A percentile compares a stretch with the other conserved stretches of the same genome.
phyloP scores from a whole-genome alignment of 129 eudicot genomes.

The Tanacetum coccineum region DNA sequence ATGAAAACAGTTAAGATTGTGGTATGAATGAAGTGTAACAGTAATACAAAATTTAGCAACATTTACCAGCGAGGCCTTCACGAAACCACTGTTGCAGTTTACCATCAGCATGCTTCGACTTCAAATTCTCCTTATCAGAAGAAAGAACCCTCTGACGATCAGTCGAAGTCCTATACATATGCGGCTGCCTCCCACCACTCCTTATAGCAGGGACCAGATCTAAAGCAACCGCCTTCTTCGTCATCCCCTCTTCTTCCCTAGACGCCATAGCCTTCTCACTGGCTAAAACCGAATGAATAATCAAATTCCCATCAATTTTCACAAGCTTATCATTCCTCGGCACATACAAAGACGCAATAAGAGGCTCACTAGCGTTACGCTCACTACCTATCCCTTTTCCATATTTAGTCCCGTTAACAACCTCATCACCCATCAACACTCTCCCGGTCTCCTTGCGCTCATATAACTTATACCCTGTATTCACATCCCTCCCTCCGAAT shows the following conservation, averaged over 20 bases:
- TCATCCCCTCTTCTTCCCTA: slow-evolving; percentile 31
- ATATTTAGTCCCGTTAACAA: slow-evolving; percentile 33
- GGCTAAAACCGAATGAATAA: slow-evolving; percentile 84
- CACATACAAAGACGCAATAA: slow-evolving; percentile 81
- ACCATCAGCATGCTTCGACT: slow-evolving; percentile 58
- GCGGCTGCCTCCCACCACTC: slow-evolving; percentile 51
- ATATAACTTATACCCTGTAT: no score
- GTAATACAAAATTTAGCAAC: slow-evolving; percentile 13
- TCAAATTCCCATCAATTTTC: slow-evolving; percentile 91
- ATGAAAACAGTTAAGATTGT: slow-evolving; percentile 5
- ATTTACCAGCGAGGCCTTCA: slow-evolving; percentile 90
- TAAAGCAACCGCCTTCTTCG: slow-evolving; percentile 41
- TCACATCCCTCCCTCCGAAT: slow-evolving; percentile 58
- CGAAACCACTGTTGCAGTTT: slow-evolving; percentile 92
- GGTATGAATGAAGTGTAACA: background rate
- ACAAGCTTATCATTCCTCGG: slow-evolving; percentile 94
- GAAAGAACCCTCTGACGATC: slow-evolving; percentile 61
- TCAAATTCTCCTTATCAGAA: slow-evolving; percentile 49
- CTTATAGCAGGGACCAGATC: slow-evolving; percentile 48
- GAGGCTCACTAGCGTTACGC: slow-evolving; percentile 60
- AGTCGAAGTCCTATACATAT: slow-evolving; percentile 35
- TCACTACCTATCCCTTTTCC: slow-evolving; percentile 26
- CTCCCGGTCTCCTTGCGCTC: slow-evolving; percentile 44
- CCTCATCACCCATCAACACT: slow-evolving; percentile 57
- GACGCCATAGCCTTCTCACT: slow-evolving; percentile 82